These are phyloP conservation scores for Magnusiomyces paraingens DNA, from an alignment of 1,139 yeast species.

Conservation along the genomic window DNA sequence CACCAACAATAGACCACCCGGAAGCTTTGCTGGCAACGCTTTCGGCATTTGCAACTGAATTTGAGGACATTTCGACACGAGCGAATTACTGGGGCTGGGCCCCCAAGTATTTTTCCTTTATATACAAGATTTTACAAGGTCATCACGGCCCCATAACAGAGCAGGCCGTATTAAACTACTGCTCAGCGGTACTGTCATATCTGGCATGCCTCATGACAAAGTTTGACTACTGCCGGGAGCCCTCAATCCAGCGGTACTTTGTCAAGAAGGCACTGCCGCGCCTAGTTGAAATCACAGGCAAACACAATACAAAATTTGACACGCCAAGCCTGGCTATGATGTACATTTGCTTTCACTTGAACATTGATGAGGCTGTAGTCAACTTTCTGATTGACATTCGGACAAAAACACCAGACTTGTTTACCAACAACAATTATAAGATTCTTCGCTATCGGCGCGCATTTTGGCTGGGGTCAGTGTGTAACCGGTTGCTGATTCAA, in stretches of 20 bases:
- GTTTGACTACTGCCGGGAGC: conserved; percentile 5
- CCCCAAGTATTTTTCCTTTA: conserved; percentile 6
- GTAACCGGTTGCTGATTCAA: conserved; percentile 5
- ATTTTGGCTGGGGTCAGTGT: conserved; percentile 4
- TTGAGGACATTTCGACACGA: conserved; percentile 4
- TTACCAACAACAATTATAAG: neutral
- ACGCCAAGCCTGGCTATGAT: conserved; percentile 4
- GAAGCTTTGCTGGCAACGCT: neutral
- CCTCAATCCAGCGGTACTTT: conserved; percentile 6
- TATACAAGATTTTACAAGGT: conserved; percentile 5
- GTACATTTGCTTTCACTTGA: conserved; percentile 5
- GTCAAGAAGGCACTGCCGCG: conserved; percentile 5
- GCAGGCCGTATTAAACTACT: neutral
- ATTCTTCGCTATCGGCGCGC: conserved; percentile 5
- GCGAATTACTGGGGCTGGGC: conserved; percentile 9
- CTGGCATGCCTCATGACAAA: conserved; percentile 2
- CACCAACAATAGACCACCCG: neutral
- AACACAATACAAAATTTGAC: conserved; percentile 4
- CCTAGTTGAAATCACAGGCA: conserved; percentile 2
- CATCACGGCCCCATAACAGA: neutral
- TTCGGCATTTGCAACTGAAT: conserved; percentile 2
- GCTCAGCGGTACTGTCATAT: conserved; percentile 2
- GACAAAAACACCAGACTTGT: neutral
- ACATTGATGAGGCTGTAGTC: conserved; percentile 3
- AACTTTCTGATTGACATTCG: conserved; percentile 1